Conservation (phyloP, 1,284 basidiomycete species). For the Papiliotrema laurentii region DNA sequence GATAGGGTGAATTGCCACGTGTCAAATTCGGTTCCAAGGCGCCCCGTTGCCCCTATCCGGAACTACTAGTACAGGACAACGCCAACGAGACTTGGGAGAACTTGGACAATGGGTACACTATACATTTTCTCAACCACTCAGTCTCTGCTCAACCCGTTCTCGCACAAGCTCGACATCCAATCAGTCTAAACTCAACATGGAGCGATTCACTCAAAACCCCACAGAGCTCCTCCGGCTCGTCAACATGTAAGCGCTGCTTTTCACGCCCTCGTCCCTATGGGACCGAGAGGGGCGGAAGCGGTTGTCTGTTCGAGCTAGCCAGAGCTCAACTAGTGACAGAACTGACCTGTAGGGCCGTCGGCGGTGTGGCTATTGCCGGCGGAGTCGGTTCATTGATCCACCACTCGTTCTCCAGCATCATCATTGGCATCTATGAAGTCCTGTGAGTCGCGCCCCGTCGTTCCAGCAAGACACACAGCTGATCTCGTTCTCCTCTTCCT, state of each 20-base stretch:
- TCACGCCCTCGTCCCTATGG: background rate
- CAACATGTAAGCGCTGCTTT: slow-evolving; percentile 38
- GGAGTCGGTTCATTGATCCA: slow-evolving; percentile 44
- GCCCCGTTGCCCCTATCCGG: too few species aligned
- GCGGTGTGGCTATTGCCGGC: slow-evolving; percentile 43
- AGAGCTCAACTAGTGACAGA: background rate
- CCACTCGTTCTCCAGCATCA: slow-evolving; percentile 44
- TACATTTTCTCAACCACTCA: too few species aligned
- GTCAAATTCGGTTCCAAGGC: too few species aligned
- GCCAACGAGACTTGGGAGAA: too few species aligned
- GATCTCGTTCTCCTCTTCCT: too few species aligned
- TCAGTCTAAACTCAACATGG: slow-evolving; percentile 25
- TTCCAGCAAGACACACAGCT: background rate
- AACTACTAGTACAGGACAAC: too few species aligned
- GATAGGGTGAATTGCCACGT: too few species aligned
- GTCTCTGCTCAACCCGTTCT: too few species aligned
- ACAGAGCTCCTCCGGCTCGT: slow-evolving; percentile 44
- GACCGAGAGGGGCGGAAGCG: background rate
- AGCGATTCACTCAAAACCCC: slow-evolving; percentile 43
- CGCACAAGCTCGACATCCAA: background rate
- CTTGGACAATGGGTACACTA: too few species aligned
- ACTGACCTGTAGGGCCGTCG: slow-evolving; percentile 32
- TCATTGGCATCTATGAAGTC: slow-evolving; percentile 43
- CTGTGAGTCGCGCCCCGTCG: slow-evolving; percentile 24
- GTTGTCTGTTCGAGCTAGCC: background rate